These are phyloP conservation scores for Verticillium zaregamsianum DNA, from an alignment of 2,329 filamentous ascomycete genomes.

Conservation along the genomic window DNA sequence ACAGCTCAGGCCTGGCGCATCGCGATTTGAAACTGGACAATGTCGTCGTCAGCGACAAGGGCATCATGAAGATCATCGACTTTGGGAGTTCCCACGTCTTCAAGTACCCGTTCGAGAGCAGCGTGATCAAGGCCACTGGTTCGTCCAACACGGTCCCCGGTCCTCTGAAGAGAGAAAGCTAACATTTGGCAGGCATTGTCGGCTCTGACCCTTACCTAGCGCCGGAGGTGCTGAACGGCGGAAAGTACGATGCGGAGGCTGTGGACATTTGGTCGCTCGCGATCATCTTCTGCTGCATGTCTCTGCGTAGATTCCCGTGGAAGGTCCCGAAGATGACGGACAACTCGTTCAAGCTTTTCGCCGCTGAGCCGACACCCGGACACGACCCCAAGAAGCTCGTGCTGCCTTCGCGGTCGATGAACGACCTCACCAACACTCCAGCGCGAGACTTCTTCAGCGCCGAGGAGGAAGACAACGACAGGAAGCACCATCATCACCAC, in stretches of 20 bases:
- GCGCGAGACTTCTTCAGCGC: slow-evolving; percentile 32
- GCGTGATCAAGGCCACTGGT: slow-evolving; percentile 78
- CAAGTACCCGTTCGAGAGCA: slow-evolving; percentile 93
- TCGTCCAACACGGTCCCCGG: slow-evolving; percentile 24
- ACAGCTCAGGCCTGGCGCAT: slow-evolving; percentile 92
- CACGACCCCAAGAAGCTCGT: slow-evolving; percentile 54
- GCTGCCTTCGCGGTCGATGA: slow-evolving; percentile 38
- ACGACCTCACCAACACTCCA: slow-evolving; percentile 35
- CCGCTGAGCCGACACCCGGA: slow-evolving; percentile 76
- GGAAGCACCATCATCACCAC: slow-evolving; percentile 16
- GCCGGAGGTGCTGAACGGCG: slow-evolving; percentile 91
- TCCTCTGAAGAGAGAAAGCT: not conserved
- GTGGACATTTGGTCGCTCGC: slow-evolving; percentile 97
- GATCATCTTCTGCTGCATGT: slow-evolving; percentile 99
- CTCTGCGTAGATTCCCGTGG: slow-evolving; percentile 90
- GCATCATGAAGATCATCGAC: slow-evolving; percentile 99
- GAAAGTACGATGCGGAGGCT: slow-evolving; percentile 88
- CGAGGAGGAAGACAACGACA: slow-evolving; percentile 25
- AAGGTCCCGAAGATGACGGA: slow-evolving; percentile 89
- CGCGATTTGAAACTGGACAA: slow-evolving; percentile 96
- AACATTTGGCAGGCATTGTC: slow-evolving; percentile 52
- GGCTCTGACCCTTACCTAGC: slow-evolving; percentile 92
- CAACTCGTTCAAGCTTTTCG: slow-evolving; percentile 92
- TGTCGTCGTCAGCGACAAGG: slow-evolving; percentile 91
- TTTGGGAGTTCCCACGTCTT: slow-evolving; percentile 98